phyloP scores from a whole-genome alignment of 257 asterid genomes.

The Solanum neorickii region DNA sequence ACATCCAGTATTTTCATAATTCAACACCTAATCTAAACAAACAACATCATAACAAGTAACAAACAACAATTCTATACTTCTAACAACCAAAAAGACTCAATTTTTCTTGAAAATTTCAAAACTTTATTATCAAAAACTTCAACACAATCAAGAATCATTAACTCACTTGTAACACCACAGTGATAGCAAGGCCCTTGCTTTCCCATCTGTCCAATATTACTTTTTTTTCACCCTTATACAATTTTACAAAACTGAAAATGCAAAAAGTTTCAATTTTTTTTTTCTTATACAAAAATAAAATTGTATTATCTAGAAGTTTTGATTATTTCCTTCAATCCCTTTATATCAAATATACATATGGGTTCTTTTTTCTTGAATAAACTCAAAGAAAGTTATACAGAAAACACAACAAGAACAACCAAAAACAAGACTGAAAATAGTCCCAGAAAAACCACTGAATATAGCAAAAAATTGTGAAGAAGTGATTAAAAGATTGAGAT shows the following conservation, averaged over 20 bases:
- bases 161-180: conserved; percentile 99
- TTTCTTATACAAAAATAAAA: not conserved
- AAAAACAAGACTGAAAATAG: conserved; percentile 21
- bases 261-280: not conserved
- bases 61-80: conserved; percentile 6
- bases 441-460: conserved; percentile 48
- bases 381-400: conserved; percentile 5
- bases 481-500: conserved; percentile 28
- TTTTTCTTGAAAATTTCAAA: not conserved
- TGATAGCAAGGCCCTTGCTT: conserved; percentile 99
- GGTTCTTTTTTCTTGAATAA: conserved; percentile 19
- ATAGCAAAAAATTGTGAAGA: conserved; percentile 15
- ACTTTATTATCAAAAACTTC: not conserved
- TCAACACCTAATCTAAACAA: conserved; percentile 24
- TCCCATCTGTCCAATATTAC: conserved; percentile 49
- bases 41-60: conserved; percentile 5
- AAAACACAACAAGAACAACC: conserved; percentile 7
- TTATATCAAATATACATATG: conserved; percentile 12
- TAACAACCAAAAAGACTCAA: conserved; percentile 13
- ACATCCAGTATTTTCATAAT: conserved; percentile 7
- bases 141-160: conserved; percentile 5
- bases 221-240: not conserved
- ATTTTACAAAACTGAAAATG: conserved; percentile 14
- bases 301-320: conserved; percentile 3
- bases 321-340: conserved; percentile 22